Evolutionary conservation across 164 flowering plant genomes (phyloP), one percentile per base, ranked within the genome.

Genomic region (Magnolia kwangsiensis): DNA sequence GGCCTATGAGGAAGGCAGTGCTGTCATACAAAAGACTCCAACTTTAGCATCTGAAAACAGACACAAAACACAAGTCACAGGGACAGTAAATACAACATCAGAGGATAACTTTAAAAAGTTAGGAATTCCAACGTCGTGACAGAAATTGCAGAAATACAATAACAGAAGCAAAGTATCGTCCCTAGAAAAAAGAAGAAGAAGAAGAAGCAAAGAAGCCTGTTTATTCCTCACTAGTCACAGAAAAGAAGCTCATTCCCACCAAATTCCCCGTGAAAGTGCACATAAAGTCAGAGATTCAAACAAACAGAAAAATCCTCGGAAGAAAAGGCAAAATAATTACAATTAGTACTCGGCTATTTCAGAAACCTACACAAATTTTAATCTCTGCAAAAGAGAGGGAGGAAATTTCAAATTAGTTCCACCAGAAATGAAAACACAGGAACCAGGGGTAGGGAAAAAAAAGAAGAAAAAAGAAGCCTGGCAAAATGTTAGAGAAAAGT

Each of bases 1-100:
- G 97, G 76, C 98, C 98, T 72, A 95, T 90, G 24, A 95, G 96
- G 81, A 95, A 95, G 80, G 89, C 95, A 81, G 98, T 95, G 93
- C 98, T 95, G 97, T 86, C 91, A 87, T 71, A 81, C 76, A 85
- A 87, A 89, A 87, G 65, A 84, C 77, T 77, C 79, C 79, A 83
- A 79, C 85, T 86, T 83, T 82, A 87, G 88, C 63, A 74, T 76
- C 77, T 72, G 80, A 79, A 77, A 74, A 67, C 72, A 74, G 19
- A 51, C 74, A 74, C 27, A 78, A 31, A 20, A 24, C 31, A 50
- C 70, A 50, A 61, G 76, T 63, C 68, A 79, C 61, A 79, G 74
- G 69, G 14, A 72, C 10, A n/a, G 24, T 76, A 45, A n/a, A 18
- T 51, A 50, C 70, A 73, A 20, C 50, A 11, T 13, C 18, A 49